Conservation (phyloP, 495 filamentous ascomycete species). For the Geopyxis carbonaria region DNA sequence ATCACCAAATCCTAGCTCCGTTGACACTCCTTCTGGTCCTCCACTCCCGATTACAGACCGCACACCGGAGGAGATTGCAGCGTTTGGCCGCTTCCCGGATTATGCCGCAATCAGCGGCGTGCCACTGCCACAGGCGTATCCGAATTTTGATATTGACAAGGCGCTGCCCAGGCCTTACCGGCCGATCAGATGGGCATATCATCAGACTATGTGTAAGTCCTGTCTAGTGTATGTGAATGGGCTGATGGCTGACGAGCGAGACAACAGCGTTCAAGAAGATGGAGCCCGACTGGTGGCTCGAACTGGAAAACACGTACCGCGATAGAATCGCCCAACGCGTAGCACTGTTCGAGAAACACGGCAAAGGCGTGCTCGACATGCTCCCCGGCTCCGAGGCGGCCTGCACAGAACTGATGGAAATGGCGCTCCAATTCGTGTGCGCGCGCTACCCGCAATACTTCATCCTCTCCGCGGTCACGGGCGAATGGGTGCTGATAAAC, state of each 20-base stretch:
- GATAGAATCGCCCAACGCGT: conserved; percentile 54
- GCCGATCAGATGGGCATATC: conserved; percentile 75
- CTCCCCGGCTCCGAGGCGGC: conserved; percentile 67
- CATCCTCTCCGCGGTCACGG: conserved; percentile 28
- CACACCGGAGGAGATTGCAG: conserved; percentile 49
- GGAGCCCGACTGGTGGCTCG: conserved; percentile 81
- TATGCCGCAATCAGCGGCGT: conserved; percentile 66
- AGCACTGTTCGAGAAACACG: conserved; percentile 46
- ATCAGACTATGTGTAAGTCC: conserved; percentile 79
- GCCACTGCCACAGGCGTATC: conserved; percentile 50
- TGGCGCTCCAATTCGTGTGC: conserved; percentile 62
- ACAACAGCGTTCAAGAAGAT: conserved; percentile 55
- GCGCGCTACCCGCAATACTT: conserved; percentile 71
- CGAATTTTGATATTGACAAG: conserved; percentile 45
- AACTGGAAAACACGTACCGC: conserved; percentile 64
- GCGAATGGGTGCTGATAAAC: conserved; percentile 43
- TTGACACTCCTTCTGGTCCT: conserved; percentile 5
- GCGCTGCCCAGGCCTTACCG: conserved; percentile 55
- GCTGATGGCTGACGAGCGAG: conserved; percentile 9
- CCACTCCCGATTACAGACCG: conserved; percentile 9
- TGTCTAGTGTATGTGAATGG: neutral
- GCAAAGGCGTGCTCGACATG: conserved; percentile 44
- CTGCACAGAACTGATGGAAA: conserved; percentile 84
- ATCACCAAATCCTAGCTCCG: conserved; percentile 11
- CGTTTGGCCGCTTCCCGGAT: conserved; percentile 66